Conservation (phyloP, 1,284 basidiomycete genomes). For the Ceratobasidium theobromae region DNA sequence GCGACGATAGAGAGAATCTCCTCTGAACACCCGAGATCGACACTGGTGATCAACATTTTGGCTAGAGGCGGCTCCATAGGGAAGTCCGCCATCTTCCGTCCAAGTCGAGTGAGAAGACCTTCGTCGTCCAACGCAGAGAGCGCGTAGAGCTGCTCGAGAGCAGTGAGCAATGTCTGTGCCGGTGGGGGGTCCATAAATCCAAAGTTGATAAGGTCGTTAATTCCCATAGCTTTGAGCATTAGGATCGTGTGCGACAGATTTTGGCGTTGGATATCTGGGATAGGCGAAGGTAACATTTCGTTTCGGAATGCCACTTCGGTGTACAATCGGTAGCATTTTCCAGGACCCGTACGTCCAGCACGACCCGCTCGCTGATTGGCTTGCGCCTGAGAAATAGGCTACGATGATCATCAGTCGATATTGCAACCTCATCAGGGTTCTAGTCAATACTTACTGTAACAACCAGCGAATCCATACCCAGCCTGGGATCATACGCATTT, state of each 20-base stretch:
- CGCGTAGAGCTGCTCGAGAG: constrained; percentile 91
- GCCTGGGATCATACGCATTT: constrained; percentile 94
- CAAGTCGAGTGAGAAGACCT: constrained; percentile 89
- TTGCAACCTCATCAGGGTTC: not conserved
- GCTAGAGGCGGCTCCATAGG: constrained; percentile 96
- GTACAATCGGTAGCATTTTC: constrained; percentile 97
- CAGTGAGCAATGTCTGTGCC: constrained; percentile 92
- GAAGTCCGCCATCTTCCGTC: constrained; percentile 99
- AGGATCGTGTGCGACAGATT: constrained; percentile 64
- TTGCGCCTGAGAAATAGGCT: constrained; percentile 98
- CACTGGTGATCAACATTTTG: constrained; percentile 99
- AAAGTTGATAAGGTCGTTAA: constrained; percentile 97
- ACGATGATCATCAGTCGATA: not conserved
- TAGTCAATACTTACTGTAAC: constrained; percentile 61
- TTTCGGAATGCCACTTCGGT: constrained; percentile 98
- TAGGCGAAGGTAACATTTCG: constrained; percentile 47
- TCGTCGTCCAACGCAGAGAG: constrained; percentile 96
- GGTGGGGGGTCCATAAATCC: constrained; percentile 99
- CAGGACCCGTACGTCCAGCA: constrained; percentile 96
- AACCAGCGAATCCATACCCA: constrained; percentile 98
- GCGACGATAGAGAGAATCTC: constrained; percentile 97
- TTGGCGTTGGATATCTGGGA: constrained; percentile 50
- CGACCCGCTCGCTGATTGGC: constrained; percentile 94
- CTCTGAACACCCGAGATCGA: constrained; percentile 94
- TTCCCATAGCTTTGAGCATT: constrained; percentile 97